Evolutionary conservation across 1,284 basidiomycete species (phyloP), one percentile per base, ranked within the genome.

Genomic region (Tilletia setariae): DNA sequence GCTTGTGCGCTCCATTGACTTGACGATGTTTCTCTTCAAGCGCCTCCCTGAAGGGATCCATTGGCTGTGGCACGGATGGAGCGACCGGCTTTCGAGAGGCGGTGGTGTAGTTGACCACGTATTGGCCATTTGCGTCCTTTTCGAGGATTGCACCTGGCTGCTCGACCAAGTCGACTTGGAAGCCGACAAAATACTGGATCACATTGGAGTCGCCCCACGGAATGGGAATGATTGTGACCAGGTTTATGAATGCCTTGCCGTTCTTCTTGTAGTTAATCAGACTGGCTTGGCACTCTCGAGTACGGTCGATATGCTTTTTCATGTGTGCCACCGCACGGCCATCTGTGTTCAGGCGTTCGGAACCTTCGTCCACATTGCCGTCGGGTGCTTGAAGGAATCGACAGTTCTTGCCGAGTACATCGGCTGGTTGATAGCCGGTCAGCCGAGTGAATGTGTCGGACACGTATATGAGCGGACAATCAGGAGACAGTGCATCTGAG

Each of bases 181-280:
- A 97, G 1, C 94, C 94, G 69, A 98, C 90, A 76, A 92, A 90
- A 82, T 91, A 96, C 23, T 89, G 89, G 56, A 92, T 86, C 70
- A 74, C 49, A 64, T 74, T 40, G 47, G 53, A 35, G 68, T 62
- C 16, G 67, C 65, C 68, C 65, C 25, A 51, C 9, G 44, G 64
- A 42, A 79, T 73, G 49, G 77, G 77, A 6, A 82, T 74, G n/a
- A 82, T 73, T 9, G 83, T 83, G 67, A 84, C 83, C 64, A 84
- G 73, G 68, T 84, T 84, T 79, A 84, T 83, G 76, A 97, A 97
- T 0, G 92, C 88, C n/a, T 86, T 85, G 2, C 93, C 92, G 69
- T 89, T 88, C 80, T 92, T 92, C 65, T 89, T 87, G 79, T 94
- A 96, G 83, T 97, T 97, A 84, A 94, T 87, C 67, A 98, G 85